These are phyloP conservation scores for Colletotrichum filicis DNA, from an alignment of 2,329 filamentous ascomycete species.

Conservation along the genomic window DNA sequence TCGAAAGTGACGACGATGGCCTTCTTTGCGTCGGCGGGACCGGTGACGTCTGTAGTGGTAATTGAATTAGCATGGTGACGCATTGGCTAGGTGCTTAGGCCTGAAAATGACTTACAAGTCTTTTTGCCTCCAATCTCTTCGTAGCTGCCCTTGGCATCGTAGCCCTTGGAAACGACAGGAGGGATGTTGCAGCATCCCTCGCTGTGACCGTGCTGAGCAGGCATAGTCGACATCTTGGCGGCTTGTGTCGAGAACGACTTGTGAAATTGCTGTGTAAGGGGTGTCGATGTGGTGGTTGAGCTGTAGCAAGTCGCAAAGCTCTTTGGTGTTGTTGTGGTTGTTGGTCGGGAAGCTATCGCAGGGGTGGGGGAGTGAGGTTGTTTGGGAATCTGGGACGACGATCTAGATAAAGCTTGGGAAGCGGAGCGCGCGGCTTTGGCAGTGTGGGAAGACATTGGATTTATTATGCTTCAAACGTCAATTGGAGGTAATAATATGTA, in stretches of 20 bases:
- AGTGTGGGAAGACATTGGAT: conserved; percentile 19
- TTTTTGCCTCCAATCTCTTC: conserved; percentile 66
- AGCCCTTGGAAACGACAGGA: conserved; percentile 66
- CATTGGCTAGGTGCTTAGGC: too few relatives aligned
- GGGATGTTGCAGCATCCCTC: conserved; percentile 69
- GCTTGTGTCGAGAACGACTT: conserved; percentile 12
- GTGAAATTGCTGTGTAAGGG: not conserved
- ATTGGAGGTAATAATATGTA: not conserved
- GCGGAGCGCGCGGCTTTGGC: conserved; percentile 20
- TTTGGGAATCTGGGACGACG: not conserved
- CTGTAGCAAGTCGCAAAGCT: not conserved
- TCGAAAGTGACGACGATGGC: conserved; percentile 73
- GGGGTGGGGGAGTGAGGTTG: not conserved
- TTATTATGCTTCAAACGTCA: not conserved
- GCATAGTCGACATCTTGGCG: conserved; percentile 60
- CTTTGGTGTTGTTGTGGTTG: conserved; percentile 1
- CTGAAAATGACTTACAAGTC: too few relatives aligned
- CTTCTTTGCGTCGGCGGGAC: conserved; percentile 60
- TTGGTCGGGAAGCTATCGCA: conserved; percentile 11
- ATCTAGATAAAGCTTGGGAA: conserved; percentile 21
- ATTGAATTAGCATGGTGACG: not conserved
- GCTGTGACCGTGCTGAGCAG: conserved; percentile 63
- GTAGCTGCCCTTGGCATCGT: conserved; percentile 66
- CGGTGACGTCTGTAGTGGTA: conserved; percentile 56
- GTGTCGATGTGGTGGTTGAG: not conserved